These are phyloP conservation scores for Penicillium crystallinum DNA, from an alignment of 495 filamentous ascomycete genomes.

Conservation along the genomic window DNA sequence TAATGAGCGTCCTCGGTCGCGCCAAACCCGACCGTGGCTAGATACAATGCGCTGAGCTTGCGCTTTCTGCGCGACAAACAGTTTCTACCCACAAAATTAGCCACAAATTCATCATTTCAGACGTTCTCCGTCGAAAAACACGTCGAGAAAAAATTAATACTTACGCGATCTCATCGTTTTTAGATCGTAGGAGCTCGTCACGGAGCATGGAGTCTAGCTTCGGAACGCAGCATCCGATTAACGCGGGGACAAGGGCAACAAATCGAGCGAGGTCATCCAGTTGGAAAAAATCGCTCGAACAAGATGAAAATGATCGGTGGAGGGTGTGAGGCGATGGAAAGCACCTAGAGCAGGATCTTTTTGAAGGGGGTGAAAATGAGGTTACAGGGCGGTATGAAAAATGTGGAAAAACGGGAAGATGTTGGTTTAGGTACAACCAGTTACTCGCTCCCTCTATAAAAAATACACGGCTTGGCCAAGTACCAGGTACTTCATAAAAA, in stretches of 20 bases:
- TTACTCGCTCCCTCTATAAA: slow-evolving; percentile 6
- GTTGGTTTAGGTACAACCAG: slow-evolving; percentile 11
- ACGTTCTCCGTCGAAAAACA: slow-evolving; percentile 10
- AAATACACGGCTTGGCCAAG: slow-evolving; percentile 8
- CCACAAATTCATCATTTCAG: slow-evolving; percentile 17
- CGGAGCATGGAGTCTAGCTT: slow-evolving; percentile 52
- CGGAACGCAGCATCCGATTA: slow-evolving; percentile 57
- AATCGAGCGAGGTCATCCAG: slow-evolving; percentile 47
- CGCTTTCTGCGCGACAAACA: slow-evolving; percentile 74
- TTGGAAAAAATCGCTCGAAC: slow-evolving; percentile 44
- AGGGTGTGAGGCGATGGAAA: slow-evolving; percentile 41
- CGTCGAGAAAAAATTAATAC: slow-evolving; percentile 34
- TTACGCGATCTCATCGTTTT: slow-evolving; percentile 60
- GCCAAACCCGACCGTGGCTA: slow-evolving; percentile 47
- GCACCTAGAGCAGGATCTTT: slow-evolving; percentile 36
- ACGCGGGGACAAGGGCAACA: slow-evolving; percentile 45
- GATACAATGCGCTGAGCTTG: slow-evolving; percentile 76
- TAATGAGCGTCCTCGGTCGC: slow-evolving; percentile 53
- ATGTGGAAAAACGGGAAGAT: slow-evolving; percentile 9
- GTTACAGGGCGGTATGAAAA: slow-evolving; percentile 31
- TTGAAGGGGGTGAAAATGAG: slow-evolving; percentile 29
- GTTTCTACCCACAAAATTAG: slow-evolving; percentile 52
- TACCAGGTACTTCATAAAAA: slow-evolving; percentile 6
- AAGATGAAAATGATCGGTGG: slow-evolving; percentile 52
- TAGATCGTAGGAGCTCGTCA: slow-evolving; percentile 53